phyloP scores from a whole-genome alignment of 2,329 filamentous ascomycete genomes.

The Penicillium sp. region DNA sequence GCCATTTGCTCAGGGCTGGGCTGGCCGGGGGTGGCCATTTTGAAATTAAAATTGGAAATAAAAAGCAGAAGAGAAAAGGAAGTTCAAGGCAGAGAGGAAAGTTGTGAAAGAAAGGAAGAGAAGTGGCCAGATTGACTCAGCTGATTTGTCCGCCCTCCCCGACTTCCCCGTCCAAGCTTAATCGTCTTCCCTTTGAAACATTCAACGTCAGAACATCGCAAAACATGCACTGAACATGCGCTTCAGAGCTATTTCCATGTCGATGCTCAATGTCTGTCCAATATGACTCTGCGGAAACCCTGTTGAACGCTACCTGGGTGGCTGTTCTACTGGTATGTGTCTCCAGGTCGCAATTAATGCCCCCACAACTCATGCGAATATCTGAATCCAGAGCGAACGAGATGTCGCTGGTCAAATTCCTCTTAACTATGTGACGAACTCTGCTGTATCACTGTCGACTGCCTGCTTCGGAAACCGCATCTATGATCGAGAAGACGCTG shows the following conservation, averaged over 20 bases:
- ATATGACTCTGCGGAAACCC: slow-evolving; percentile 34
- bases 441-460: slow-evolving; percentile 49
- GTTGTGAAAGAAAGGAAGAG: slow-evolving; percentile 11
- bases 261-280: slow-evolving; percentile 34
- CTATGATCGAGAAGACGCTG: slow-evolving; percentile 47
- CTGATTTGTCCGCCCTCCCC: slow-evolving; percentile 19
- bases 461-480: slow-evolving; percentile 50
- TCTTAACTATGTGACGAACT: slow-evolving; percentile 53
- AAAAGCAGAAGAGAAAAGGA: slow-evolving; percentile 1
- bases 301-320: slow-evolving; percentile 32
- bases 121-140: slow-evolving; percentile 26
- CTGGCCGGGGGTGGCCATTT: slow-evolving; percentile 39
- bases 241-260: neutral
- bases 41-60: slow-evolving; percentile 5
- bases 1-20: slow-evolving; percentile 74
- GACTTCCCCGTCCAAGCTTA: slow-evolving; percentile 6
- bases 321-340: slow-evolving; percentile 33
- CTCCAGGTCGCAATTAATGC: neutral
- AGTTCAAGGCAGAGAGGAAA: neutral
- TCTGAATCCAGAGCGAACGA: slow-evolving; percentile 47
- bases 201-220: neutral
- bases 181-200: neutral
- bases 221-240: neutral
- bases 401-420: slow-evolving; percentile 53
- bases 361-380: slow-evolving; percentile 8